Percentiles rank a stretch among this genome's conserved stretches.
Evolutionary conservation across 2,329 filamentous ascomycete species (phyloP).

Genomic region (Aspergillus brasiliensis): DNA sequence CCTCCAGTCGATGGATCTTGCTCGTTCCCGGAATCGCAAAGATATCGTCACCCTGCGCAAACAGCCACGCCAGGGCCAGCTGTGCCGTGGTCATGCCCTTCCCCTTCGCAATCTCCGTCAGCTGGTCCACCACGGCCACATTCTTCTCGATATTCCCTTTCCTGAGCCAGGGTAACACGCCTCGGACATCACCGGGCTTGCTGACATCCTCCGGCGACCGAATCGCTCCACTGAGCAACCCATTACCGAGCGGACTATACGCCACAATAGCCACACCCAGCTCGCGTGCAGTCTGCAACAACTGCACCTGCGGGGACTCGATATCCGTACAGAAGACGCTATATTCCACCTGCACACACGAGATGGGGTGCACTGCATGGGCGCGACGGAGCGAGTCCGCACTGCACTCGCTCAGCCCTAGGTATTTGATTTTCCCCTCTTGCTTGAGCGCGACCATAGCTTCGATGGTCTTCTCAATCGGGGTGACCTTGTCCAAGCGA

Average conservation of each 20-base stretch:
- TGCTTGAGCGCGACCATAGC: conserved; percentile 50
- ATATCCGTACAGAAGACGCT: conserved; percentile 54
- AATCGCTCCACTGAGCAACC: conserved; percentile 48
- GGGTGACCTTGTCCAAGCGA: conserved; percentile 42
- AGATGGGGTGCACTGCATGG: conserved; percentile 51
- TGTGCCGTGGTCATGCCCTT: conserved; percentile 60
- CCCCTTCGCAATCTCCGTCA: conserved; percentile 52
- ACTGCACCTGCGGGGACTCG: conserved; percentile 36
- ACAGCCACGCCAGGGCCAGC: conserved; percentile 64
- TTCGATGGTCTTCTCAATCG: conserved; percentile 45
- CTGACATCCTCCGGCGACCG: conserved; percentile 41
- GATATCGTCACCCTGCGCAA: conserved; percentile 62
- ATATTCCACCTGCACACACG: conserved; percentile 58
- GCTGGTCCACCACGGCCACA: conserved; percentile 54
- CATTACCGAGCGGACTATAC: conserved; percentile 48
- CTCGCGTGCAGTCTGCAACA: conserved; percentile 33
- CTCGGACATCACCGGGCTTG: conserved; percentile 50
- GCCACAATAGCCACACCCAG: conserved; percentile 45
- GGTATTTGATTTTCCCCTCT: conserved; percentile 56
- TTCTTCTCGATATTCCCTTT: conserved; percentile 61
- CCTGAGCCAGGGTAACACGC: conserved; percentile 51
- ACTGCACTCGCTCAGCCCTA: conserved; percentile 55
- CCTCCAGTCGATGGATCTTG: conserved; percentile 48
- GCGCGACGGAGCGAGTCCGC: conserved; percentile 55
- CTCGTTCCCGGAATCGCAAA: conserved; percentile 63